A percentile compares a stretch with the other conserved stretches of the same genome.
phyloP scores from a whole-genome alignment of 805 yeast genomes.

The Ogataea methanolica region DNA sequence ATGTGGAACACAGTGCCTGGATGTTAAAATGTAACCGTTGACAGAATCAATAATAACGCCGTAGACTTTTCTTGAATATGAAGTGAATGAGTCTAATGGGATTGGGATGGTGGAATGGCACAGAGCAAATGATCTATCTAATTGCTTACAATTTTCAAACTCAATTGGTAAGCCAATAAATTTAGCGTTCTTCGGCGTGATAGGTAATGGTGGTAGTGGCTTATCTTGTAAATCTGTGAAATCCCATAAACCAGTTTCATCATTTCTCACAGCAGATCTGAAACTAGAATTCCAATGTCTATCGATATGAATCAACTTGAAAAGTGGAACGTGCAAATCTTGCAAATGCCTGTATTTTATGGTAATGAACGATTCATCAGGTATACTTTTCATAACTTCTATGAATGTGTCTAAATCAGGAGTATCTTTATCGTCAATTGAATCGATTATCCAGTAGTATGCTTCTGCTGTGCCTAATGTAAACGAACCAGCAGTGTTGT shows the following conservation, averaged over 20 bases:
- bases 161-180: conserved; percentile 66
- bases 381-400: conserved; percentile 71
- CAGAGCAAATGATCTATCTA: conserved; percentile 67
- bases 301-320: conserved; percentile 66
- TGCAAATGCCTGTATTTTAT: conserved; percentile 71
- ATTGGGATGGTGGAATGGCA: conserved; percentile 63
- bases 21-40: conserved; percentile 73
- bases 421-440: conserved; percentile 69
- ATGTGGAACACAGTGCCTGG: conserved; percentile 78
- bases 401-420: conserved; percentile 73
- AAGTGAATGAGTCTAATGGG: conserved; percentile 71
- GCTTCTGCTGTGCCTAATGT: conserved; percentile 51
- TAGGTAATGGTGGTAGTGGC: conserved; percentile 51
- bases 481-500: conserved; percentile 76
- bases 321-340: conserved; percentile 70
- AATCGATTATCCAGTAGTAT: conserved; percentile 77
- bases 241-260: conserved; percentile 53
- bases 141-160: conserved; percentile 45
- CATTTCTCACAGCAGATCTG: conserved; percentile 60
- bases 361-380: conserved; percentile 70
- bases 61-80: conserved; percentile 55
- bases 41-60: conserved; percentile 82
- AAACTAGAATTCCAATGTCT: conserved; percentile 81
- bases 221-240: conserved; percentile 50
- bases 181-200: conserved; percentile 59